A percentile compares a stretch with the other conserved stretches of the same genome.
These are phyloP conservation scores for Ottelia alismoides DNA, from an alignment of 106 monocot genomes.

Conservation along the genomic window DNA sequence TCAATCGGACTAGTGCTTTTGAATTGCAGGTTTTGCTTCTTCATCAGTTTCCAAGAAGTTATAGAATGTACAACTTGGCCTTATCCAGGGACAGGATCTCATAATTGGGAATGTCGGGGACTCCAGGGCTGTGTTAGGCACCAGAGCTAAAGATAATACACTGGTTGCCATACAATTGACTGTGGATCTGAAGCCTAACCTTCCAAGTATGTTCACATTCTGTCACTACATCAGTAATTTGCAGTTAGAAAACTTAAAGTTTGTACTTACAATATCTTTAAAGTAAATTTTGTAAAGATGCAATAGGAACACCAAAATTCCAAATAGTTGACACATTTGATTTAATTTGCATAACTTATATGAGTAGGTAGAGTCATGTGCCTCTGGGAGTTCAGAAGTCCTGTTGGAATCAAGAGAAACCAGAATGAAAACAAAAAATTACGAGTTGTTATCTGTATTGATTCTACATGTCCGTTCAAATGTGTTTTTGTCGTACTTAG, in stretches of 20 bases:
- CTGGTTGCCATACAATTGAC: conserved; percentile 75
- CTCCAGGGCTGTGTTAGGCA: conserved; percentile 82
- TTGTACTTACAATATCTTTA: neutral
- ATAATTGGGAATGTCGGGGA: conserved; percentile 88
- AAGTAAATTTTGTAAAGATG: neutral
- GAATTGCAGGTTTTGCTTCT: too few species aligned
- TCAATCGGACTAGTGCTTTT: too few species aligned
- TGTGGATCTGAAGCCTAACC: conserved; percentile 84
- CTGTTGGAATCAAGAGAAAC: too few species aligned
- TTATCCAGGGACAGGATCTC: conserved; percentile 67
- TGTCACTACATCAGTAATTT: too few species aligned
- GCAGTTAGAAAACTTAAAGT: neutral
- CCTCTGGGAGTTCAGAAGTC: too few species aligned
- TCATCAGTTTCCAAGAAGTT: too few species aligned
- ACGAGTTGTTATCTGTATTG: neutral
- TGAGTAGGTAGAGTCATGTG: too few species aligned
- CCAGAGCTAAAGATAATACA: conserved; percentile 50
- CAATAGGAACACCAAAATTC: too few species aligned
- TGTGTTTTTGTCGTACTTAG: too few species aligned
- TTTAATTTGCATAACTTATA: too few species aligned
- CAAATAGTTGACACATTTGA: neutral
- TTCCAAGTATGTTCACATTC: conserved; percentile 52
- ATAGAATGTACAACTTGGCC: conserved; percentile 15
- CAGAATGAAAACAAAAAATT: too few species aligned
- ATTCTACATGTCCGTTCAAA: too few species aligned